Percentiles rank a stretch among this genome's conserved stretches.
phyloP scores from a whole-genome alignment of 495 filamentous ascomycete genomes.

The Trypethelium eluteriae region DNA sequence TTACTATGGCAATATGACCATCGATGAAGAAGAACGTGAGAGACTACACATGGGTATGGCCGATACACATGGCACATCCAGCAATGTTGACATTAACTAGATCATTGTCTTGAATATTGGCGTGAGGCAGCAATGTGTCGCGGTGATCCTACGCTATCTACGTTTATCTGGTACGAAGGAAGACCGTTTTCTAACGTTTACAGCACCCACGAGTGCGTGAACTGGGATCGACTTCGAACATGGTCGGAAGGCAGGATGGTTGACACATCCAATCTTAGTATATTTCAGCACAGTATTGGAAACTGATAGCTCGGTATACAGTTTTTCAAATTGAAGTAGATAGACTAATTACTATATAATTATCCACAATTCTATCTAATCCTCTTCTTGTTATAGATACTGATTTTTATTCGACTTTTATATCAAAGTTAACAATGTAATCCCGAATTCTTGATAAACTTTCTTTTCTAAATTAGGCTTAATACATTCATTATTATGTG shows the following conservation, averaged over 20 bases:
- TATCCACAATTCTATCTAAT: too few species aligned
- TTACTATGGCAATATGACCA: not conserved
- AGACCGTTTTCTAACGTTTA: not conserved
- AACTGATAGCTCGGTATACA: too few species aligned
- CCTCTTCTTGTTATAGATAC: too few species aligned
- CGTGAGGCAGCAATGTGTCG: constrained; percentile 19
- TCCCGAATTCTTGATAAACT: too few species aligned
- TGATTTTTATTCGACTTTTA: too few species aligned
- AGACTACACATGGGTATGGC: not conserved
- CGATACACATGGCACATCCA: not conserved
- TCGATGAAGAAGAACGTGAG: not conserved
- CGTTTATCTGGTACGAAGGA: constrained; percentile 9
- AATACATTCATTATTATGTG: too few species aligned
- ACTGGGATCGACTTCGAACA: not conserved
- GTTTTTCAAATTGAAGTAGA: too few species aligned
- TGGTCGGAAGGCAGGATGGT: not conserved
- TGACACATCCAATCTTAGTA: not conserved
- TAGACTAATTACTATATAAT: too few species aligned
- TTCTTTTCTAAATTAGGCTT: too few species aligned
- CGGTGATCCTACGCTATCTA: constrained; percentile 16
- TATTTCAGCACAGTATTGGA: too few species aligned
- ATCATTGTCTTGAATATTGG: constrained; percentile 21
- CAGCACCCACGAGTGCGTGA: not conserved
- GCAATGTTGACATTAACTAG: not conserved
- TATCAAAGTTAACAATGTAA: too few species aligned